These are phyloP conservation scores for Aspergillus bridgeri DNA, from an alignment of 495 filamentous ascomycete genomes.

Conservation along the genomic window DNA sequence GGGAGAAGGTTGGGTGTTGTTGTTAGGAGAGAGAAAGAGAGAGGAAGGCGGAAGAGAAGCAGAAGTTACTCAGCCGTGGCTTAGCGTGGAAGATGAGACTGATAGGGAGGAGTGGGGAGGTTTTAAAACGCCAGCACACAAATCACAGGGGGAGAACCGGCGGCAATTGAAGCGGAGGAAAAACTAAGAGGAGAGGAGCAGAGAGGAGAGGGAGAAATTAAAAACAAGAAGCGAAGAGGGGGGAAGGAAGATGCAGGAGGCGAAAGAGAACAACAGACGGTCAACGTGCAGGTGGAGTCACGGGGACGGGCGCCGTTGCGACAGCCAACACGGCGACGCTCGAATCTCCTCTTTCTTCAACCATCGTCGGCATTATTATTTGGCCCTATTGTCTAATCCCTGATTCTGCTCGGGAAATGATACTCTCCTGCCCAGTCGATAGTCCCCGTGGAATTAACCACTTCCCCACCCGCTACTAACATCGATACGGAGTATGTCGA, in stretches of 20 bases:
- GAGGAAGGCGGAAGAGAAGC: constrained; percentile 14
- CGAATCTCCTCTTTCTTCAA: too few relatives aligned
- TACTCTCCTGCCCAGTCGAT: too few relatives aligned
- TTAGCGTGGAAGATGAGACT: background rate
- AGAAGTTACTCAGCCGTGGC: background rate
- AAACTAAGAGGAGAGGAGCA: constrained; percentile 1
- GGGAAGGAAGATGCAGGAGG: constrained; percentile 7
- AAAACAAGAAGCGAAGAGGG: background rate
- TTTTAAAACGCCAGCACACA: background rate
- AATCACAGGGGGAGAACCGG: constrained; percentile 7
- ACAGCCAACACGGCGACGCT: too few relatives aligned
- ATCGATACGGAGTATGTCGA: too few relatives aligned
- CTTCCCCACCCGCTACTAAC: too few relatives aligned
- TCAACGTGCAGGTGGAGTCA: constrained; percentile 13
- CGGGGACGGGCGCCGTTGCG: constrained; percentile 19
- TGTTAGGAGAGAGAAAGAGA: constrained; percentile 10
- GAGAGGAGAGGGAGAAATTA: background rate
- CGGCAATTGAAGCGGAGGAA: constrained; percentile 2
- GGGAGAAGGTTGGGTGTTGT: constrained; percentile 11
- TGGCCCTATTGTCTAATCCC: too few relatives aligned
- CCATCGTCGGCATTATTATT: too few relatives aligned
- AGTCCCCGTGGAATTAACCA: too few relatives aligned
- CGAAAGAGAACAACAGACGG: constrained; percentile 21
- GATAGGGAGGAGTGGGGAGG: constrained; percentile 19
- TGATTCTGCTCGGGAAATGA: too few relatives aligned